Evolutionary conservation across 257 asterid genomes (phyloP).

Genomic region (Petrea volubilis): DNA sequence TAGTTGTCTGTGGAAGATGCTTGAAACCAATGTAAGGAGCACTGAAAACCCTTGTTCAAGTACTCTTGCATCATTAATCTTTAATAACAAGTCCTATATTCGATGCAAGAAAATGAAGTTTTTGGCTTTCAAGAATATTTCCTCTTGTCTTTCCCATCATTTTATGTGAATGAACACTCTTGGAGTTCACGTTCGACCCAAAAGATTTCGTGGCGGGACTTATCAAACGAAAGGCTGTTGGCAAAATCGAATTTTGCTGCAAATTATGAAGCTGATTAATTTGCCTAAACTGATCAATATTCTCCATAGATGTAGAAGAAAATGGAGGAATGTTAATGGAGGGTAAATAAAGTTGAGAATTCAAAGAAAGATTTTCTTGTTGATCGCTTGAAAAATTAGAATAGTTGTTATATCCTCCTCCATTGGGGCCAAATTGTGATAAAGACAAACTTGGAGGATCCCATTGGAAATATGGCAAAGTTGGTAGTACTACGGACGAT

Average conservation of each 20-base stretch:
- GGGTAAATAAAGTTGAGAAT: slow-evolving; percentile 40
- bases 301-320: slow-evolving; percentile 36
- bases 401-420: slow-evolving; percentile 30
- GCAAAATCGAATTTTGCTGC: slow-evolving; percentile 33
- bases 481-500: slow-evolving; percentile 33
- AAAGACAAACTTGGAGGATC: slow-evolving; percentile 53
- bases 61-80: background rate
- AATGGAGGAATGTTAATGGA: slow-evolving; percentile 25
- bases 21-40: background rate
- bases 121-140: slow-evolving; percentile 20
- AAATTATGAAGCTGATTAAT: slow-evolving; percentile 32
- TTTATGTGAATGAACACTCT: slow-evolving; percentile 23
- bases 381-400: slow-evolving; percentile 25
- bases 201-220: slow-evolving; percentile 36
- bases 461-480: slow-evolving; percentile 44
- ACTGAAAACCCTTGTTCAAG: background rate
- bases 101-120: background rate
- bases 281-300: slow-evolving; percentile 31
- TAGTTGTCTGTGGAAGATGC: background rate
- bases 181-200: slow-evolving; percentile 19
- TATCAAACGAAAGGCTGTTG: slow-evolving; percentile 54
- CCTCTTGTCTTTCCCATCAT: slow-evolving; percentile 23
- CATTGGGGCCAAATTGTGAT: slow-evolving; percentile 39
- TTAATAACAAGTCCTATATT: background rate
- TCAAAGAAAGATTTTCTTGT: slow-evolving; percentile 22